A percentile compares a stretch with the other conserved stretches of the same genome.
phyloP scores from a whole-genome alignment of 2,329 filamentous ascomycete species.

The Rutstroemia sp. region DNA sequence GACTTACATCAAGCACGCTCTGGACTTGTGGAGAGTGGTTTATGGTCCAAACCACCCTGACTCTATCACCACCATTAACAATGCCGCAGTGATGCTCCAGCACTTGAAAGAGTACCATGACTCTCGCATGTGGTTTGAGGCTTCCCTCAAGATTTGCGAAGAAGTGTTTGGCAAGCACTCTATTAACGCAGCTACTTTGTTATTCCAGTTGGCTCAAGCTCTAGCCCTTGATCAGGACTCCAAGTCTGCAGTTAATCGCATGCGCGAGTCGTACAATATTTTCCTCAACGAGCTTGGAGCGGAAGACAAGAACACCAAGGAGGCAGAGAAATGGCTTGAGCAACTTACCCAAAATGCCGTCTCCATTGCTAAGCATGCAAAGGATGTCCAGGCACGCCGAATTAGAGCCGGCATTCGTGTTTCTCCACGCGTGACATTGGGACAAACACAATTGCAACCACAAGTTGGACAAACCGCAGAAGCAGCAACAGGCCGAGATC shows the following conservation, averaged over 20 bases:
- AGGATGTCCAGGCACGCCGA: conserved; percentile 71
- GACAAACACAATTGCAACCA: conserved; percentile 52
- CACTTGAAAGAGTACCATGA: conserved; percentile 90
- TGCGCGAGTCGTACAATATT: conserved; percentile 95
- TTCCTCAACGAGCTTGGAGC: conserved; percentile 82
- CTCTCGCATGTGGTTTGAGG: conserved; percentile 94
- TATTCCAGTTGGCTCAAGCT: conserved; percentile 95
- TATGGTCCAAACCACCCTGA: conserved; percentile 92
- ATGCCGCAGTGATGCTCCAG: conserved; percentile 97
- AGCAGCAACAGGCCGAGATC: conserved; percentile 33
- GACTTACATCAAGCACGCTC: conserved; percentile 81
- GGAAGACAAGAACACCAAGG: conserved; percentile 95
- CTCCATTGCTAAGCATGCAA: conserved; percentile 86
- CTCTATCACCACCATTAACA: conserved; percentile 98
- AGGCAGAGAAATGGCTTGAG: conserved; percentile 93
- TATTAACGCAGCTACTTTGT: conserved; percentile 86
- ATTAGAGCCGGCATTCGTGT: conserved; percentile 65
- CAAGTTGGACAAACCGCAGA: conserved; percentile 52
- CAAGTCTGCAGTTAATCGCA: conserved; percentile 82
- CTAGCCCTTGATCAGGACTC: conserved; percentile 93
- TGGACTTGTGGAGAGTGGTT: conserved; percentile 94
- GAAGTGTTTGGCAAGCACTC: conserved; percentile 82
- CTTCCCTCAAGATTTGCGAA: conserved; percentile 82
- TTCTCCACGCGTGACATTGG: conserved; percentile 49
- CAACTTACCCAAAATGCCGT: conserved; percentile 95